phyloP scores from a whole-genome alignment of 305 asterid species.

The Nicotiana rustica region DNA sequence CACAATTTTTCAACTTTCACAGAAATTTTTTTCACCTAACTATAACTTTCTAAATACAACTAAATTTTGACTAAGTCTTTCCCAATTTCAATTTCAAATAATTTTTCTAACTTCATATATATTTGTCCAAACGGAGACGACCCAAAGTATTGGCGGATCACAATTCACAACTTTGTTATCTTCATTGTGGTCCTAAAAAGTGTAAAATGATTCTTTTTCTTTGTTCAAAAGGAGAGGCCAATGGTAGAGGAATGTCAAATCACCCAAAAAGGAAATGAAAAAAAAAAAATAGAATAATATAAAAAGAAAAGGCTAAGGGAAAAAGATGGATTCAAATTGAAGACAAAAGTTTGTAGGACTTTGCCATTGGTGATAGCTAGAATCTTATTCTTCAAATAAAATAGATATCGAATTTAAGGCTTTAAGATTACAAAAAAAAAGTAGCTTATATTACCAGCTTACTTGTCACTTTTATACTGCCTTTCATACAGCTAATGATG shows the following conservation, averaged over 20 bases:
- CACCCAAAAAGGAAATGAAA: conserved; percentile 9
- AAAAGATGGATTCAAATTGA: conserved; percentile 28
- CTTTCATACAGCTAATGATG: conserved; percentile 16
- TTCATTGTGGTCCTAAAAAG: conserved; percentile 19
- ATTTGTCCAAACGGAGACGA: neutral
- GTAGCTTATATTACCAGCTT: conserved; percentile 14
- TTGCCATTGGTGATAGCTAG: conserved; percentile 6
- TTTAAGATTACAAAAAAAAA: neutral
- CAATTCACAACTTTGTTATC: conserved; percentile 20
- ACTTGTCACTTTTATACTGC: conserved; percentile 8
- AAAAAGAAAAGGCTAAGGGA: conserved; percentile 3
- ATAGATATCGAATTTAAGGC: neutral
- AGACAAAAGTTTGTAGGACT: conserved; percentile 28
- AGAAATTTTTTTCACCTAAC: neutral
- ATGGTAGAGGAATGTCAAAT: conserved; percentile 26
- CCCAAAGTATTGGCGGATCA: neutral
- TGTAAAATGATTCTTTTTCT: conserved; percentile 26
- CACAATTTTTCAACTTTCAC: neutral
- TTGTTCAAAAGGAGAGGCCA: conserved; percentile 21
- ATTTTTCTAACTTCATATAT: neutral
- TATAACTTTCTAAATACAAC: neutral
- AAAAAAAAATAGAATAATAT: neutral
- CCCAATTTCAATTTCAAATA: neutral
- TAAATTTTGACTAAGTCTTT: neutral
- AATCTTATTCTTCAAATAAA: conserved; percentile 32